Base-by-base conservation (phyloP, 2,329 filamentous ascomycete species). In the Ascochyta viciae-villosae region DNA sequence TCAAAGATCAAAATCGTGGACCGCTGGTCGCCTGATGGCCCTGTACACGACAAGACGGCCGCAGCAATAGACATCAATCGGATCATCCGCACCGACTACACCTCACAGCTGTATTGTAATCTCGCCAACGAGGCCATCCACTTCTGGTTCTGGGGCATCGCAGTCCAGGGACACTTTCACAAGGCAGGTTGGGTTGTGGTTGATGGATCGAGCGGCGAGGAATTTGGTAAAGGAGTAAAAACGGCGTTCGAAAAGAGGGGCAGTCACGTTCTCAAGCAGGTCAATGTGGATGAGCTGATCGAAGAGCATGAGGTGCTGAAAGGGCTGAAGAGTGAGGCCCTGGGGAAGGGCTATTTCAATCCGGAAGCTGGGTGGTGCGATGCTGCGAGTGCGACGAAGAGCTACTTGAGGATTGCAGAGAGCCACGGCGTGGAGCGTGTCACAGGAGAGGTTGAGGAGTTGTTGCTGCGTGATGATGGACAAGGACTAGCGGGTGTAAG, bases 51-150 rank as follows among this genome's bases (percentile, higher is more conserved):
- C 3, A 74, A 74, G 3, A 77, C 71, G 55, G 85, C 85, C 0
- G 85, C 84, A 0, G 84, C 81, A 15, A 83, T 85, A 54, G 84
- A 87, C 54, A 71, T 87, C 29, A 87, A 87, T 67, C 87, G 87
- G 66, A 87, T 87, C 52, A 76, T 87, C 10, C 79, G 85, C 2
- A 83, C 81, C 6, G 83, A 87, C 56, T 87, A 87, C 59, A 81
- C 83, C 49, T 82, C 85, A 41, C 74, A 76, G 0, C 82, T 85
- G 50, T 87, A 87, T 57, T 82, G 83, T 3, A 77, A 84, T 2
- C 69, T 86, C 1, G 74, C 75, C 5, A 73, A 74, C 43, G 74
- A 78, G 60, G 76, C 76, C 0, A 71, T 77, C 9, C 62, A 75
- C 34, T 74, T 73, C 12, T 78, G 75, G 76, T 82, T 80, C 51